These are phyloP conservation scores for Vitis rupestris DNA, from an alignment of 164 flowering plant genomes.

Conservation along the genomic window DNA sequence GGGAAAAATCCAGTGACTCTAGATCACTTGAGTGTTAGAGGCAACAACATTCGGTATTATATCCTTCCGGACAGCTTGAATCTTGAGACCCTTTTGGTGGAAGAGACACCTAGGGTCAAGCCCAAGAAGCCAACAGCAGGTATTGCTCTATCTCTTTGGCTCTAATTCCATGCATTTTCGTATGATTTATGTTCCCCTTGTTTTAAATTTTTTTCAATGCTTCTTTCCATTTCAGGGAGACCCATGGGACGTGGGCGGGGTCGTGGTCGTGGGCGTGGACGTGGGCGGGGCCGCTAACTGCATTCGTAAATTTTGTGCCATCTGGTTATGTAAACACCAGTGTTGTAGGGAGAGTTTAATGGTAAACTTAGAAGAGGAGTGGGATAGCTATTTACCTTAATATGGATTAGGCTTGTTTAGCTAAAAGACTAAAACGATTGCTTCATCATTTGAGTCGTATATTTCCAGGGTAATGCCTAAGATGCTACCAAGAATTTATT, in stretches of 20 bases:
- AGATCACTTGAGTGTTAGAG: constrained; percentile 90
- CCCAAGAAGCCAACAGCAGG: constrained; percentile 93
- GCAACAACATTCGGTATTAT: constrained; percentile 84
- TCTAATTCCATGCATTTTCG: background rate
- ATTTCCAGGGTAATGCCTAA: too few relatives aligned
- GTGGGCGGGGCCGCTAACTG: constrained; percentile 79
- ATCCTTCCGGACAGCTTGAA: constrained; percentile 93
- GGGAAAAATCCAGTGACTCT: constrained; percentile 85
- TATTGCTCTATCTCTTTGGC: constrained; percentile 16
- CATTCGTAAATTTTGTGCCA: background rate
- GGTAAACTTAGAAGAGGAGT: background rate
- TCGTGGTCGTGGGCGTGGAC: constrained; percentile 91
- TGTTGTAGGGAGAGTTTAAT: constrained; percentile 10
- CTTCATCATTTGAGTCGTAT: too few relatives aligned
- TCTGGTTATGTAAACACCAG: constrained; percentile 4
- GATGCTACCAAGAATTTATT: too few relatives aligned
- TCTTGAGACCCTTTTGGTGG: constrained; percentile 83
- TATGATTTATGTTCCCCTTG: background rate
- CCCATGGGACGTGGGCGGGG: constrained; percentile 90
- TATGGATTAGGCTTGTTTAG: background rate
- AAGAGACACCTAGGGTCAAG: constrained; percentile 88
- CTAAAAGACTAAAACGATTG: background rate
- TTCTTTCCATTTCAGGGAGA: constrained; percentile 45
- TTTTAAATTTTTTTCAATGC: background rate
- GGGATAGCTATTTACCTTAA: background rate